phyloP scores from a whole-genome alignment of 2,329 filamentous ascomycete genomes.

The Chrysosporium keratinophilum region DNA sequence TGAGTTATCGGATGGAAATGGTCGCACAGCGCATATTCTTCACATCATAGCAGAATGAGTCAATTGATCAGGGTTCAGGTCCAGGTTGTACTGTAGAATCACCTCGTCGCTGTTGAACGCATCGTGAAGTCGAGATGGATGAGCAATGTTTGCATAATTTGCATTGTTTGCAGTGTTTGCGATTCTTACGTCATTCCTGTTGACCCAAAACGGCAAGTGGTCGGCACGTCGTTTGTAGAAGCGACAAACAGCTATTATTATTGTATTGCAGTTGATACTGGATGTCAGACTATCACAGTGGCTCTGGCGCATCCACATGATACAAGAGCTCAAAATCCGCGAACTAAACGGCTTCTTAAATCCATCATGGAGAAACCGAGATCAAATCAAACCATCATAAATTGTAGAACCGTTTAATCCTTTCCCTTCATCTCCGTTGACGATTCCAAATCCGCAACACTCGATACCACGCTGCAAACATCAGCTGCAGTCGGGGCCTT shows the following conservation, averaged over 20 bases:
- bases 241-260: too few relatives aligned
- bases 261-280: neutral
- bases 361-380: too few relatives aligned
- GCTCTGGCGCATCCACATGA: too few relatives aligned
- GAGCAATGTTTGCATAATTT: too few relatives aligned
- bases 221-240: neutral
- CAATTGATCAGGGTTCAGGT: too few relatives aligned
- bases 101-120: neutral
- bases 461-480: slow-evolving; percentile 30
- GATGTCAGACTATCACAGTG: neutral
- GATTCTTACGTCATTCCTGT: neutral
- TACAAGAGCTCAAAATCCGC: neutral
- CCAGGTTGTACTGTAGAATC: too few relatives aligned
- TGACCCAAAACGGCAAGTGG: neutral
- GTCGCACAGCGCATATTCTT: neutral
- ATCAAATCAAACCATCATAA: too few relatives aligned
- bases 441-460: slow-evolving; percentile 19
- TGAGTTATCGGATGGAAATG: neutral
- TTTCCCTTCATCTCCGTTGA: slow-evolving; percentile 13
- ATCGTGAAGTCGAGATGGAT: neutral
- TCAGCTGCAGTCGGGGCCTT: slow-evolving; percentile 24
- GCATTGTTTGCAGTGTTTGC: slow-evolving; percentile 18
- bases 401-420: neutral
- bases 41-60: neutral
- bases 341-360: neutral